phyloP scores from a whole-genome alignment of 805 yeast genomes.

The Candida pseudoglaebosa region DNA sequence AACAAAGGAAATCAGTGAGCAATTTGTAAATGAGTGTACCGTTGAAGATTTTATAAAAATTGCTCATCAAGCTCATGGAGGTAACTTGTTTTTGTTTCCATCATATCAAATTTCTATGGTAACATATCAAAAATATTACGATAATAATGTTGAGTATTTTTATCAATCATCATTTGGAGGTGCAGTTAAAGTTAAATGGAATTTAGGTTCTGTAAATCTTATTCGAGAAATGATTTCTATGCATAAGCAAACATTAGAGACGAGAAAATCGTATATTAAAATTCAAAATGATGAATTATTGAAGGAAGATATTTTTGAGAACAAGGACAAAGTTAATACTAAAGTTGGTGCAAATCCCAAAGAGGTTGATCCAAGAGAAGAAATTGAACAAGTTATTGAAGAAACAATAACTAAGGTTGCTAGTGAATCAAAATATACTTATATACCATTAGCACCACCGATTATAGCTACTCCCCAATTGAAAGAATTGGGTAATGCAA shows the following conservation, averaged over 20 bases:
- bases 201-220: constrained; percentile 84
- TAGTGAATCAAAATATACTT: constrained; percentile 42
- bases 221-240: constrained; percentile 90
- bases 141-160: constrained; percentile 57
- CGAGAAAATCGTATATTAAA: constrained; percentile 43
- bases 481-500: constrained; percentile 90
- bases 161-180: constrained; percentile 81
- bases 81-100: constrained; percentile 77
- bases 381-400: constrained; percentile 35
- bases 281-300: constrained; percentile 18
- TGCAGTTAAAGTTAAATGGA: constrained; percentile 89
- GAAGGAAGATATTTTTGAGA: constrained; percentile 17
- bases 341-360: neutral
- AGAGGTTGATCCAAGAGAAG: constrained; percentile 18
- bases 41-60: constrained; percentile 54
- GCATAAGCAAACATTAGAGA: constrained; percentile 68
- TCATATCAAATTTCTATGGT: constrained; percentile 71
- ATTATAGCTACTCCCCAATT: constrained; percentile 84
- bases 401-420: constrained; percentile 36
- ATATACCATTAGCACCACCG: constrained; percentile 69
- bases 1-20: constrained; percentile 49
- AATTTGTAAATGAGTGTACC: constrained; percentile 38
- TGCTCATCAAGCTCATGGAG: constrained; percentile 66
- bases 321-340: constrained; percentile 10
- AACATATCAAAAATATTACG: constrained; percentile 55